These are phyloP conservation scores for Pseudonectria foliicola DNA, from an alignment of 2,329 filamentous ascomycete species.

Conservation along the genomic window DNA sequence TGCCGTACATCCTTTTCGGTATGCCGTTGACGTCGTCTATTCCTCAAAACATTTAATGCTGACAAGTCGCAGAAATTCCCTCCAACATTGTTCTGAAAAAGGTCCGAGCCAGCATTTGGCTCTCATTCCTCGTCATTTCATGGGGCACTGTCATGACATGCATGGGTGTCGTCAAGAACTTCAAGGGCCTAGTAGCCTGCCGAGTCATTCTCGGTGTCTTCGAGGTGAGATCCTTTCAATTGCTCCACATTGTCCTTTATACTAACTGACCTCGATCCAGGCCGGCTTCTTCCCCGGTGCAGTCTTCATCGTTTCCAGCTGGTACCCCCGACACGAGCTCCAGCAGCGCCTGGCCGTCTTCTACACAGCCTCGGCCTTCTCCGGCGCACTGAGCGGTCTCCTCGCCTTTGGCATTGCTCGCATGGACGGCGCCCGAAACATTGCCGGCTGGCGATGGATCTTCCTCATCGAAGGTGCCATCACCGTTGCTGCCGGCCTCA, in stretches of 20 bases:
- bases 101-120: constrained; percentile 27
- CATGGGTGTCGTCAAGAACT: constrained; percentile 39
- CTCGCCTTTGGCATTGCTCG: constrained; percentile 36
- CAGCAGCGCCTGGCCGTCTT: constrained; percentile 26
- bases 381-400: constrained; percentile 39
- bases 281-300: constrained; percentile 34
- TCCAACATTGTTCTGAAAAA: constrained; percentile 29
- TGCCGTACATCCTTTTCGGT: constrained; percentile 42
- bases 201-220: constrained; percentile 34
- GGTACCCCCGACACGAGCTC: constrained; percentile 24
- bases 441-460: constrained; percentile 44
- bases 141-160: constrained; percentile 39
- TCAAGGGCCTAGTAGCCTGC: constrained; percentile 37
- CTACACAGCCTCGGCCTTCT: constrained; percentile 28
- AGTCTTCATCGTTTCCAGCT: constrained; percentile 21
- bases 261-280: constrained; percentile 1
- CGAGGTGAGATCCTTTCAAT: constrained; percentile 23
- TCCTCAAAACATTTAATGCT: constrained; percentile 1
- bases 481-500: constrained; percentile 28
- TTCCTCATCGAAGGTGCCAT: constrained; percentile 45
- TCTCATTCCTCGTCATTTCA: constrained; percentile 26
- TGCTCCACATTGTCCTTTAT: background rate
- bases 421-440: constrained; percentile 34
- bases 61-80: constrained; percentile 27
- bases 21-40: background rate